phyloP scores from a whole-genome alignment of 495 filamentous ascomycete genomes.

The Amniculicola lignicola region DNA sequence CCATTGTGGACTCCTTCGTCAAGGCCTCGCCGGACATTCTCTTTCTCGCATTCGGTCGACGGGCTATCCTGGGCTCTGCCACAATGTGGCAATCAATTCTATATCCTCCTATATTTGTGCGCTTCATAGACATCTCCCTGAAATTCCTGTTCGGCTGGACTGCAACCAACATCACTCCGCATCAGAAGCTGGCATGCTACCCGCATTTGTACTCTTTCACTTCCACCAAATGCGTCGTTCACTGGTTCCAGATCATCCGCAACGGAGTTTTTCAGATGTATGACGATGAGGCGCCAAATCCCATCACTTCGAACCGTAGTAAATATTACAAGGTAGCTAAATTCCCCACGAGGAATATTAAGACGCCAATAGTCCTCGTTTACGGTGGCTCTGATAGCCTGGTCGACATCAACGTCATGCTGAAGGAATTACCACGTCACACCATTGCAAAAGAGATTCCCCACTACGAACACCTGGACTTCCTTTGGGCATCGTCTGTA shows the following conservation, averaged over 20 bases:
- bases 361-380: conserved; percentile 86
- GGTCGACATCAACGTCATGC: conserved; percentile 92
- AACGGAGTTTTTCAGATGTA: conserved; percentile 97
- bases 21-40: conserved; percentile 92
- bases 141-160: conserved; percentile 85
- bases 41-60: conserved; percentile 91
- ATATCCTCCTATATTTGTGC: conserved; percentile 91
- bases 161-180: conserved; percentile 75
- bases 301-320: conserved; percentile 51
- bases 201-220: conserved; percentile 95
- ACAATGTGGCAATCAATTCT: conserved; percentile 97
- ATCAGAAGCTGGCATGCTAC: conserved; percentile 96
- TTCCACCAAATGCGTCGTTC: conserved; percentile 90
- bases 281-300: conserved; percentile 81
- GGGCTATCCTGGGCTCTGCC: conserved; percentile 84
- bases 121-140: conserved; percentile 79
- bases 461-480: conserved; percentile 95
- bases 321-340: conserved; percentile 87
- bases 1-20: conserved; percentile 85
- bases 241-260: conserved; percentile 99
- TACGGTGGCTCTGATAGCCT: conserved; percentile 92
- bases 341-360: conserved; percentile 95
- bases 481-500: conserved; percentile 90
- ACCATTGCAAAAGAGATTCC: conserved; percentile 80
- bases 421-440: conserved; percentile 76